A percentile compares a stretch with the other conserved stretches of the same genome.
These are phyloP conservation scores for Heracleum sosnowskyi DNA, from an alignment of 129 eudicot species.

Conservation along the genomic window DNA sequence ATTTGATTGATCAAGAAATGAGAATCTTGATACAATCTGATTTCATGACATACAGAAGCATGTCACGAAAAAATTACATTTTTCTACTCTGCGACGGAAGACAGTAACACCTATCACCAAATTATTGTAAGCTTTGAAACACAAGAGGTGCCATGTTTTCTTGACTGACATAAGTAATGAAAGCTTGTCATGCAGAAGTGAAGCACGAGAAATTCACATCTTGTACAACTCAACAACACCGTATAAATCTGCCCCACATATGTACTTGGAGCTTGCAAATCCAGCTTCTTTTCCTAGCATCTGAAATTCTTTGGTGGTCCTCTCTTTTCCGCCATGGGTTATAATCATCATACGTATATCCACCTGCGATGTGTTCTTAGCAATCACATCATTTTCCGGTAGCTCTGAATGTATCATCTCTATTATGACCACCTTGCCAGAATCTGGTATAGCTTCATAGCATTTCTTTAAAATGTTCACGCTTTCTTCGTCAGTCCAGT, in stretches of 20 bases:
- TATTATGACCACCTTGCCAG: background rate
- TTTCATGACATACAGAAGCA: background rate
- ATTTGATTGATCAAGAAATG: background rate
- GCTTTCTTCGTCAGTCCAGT: constrained; percentile 7
- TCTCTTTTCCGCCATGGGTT: background rate
- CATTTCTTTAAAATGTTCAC: background rate
- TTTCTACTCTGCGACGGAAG: background rate
- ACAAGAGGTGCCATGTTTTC: background rate
- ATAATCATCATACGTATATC: background rate
- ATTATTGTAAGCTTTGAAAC: background rate
- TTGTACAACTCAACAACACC: constrained; percentile 5
- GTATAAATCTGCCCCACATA: background rate
- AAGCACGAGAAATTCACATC: background rate
- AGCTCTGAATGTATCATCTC: background rate
- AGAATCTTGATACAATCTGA: background rate
- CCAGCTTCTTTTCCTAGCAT: background rate
- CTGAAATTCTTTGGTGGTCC: background rate
- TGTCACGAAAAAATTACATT: background rate
- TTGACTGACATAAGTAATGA: background rate
- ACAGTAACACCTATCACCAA: no score
- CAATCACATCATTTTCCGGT: background rate
- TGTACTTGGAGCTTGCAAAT: background rate
- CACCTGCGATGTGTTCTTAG: background rate
- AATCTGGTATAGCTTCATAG: background rate
- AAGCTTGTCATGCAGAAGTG: background rate